phyloP scores from a whole-genome alignment of 108 stramenopile species.

The Pseudonitzschia multiseries region DNA sequence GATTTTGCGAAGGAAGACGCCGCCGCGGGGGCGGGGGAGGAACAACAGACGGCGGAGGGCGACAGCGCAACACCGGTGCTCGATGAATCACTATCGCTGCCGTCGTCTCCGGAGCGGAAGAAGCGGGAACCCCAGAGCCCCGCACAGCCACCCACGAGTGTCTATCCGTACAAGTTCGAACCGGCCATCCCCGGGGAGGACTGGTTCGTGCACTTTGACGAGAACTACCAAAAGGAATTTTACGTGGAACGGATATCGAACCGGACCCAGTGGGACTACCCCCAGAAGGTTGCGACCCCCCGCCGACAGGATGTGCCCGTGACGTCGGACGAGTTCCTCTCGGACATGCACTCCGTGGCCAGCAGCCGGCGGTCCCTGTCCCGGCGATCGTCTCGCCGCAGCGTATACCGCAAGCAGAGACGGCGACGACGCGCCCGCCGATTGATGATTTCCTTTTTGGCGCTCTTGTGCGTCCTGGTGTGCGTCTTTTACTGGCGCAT shows the following conservation, averaged over 20 bases:
- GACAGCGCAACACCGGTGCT: neutral
- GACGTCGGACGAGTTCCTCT: slow-evolving; percentile 8
- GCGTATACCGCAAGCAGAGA: slow-evolving; percentile 27
- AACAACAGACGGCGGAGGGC: too few relatives aligned
- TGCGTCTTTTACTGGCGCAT: slow-evolving; percentile 27
- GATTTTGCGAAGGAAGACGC: slow-evolving; percentile 37
- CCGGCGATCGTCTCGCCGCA: slow-evolving; percentile 26
- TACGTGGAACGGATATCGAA: slow-evolving; percentile 42
- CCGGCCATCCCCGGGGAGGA: slow-evolving; percentile 48
- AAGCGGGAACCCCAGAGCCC: slow-evolving; percentile 6
- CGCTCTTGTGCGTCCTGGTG: slow-evolving; percentile 11
- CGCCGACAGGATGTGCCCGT: neutral
- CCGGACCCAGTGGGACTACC: slow-evolving; percentile 47
- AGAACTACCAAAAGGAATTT: slow-evolving; percentile 44
- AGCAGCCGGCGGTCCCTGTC: slow-evolving; percentile 14
- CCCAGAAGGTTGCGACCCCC: neutral
- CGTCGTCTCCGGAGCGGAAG: neutral
- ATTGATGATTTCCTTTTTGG: slow-evolving; percentile 14
- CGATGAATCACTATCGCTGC: neutral
- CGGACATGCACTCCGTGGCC: slow-evolving; percentile 5
- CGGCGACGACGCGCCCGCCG: slow-evolving; percentile 29
- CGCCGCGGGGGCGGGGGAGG: neutral
- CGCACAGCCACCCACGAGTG: neutral
- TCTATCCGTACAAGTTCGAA: slow-evolving; percentile 30
- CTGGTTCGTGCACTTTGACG: slow-evolving; percentile 54